Percentiles rank a stretch among this genome's conserved stretches.
phyloP scores from a whole-genome alignment of 331 rosid genomes.

The Telfairia occidentalis region DNA sequence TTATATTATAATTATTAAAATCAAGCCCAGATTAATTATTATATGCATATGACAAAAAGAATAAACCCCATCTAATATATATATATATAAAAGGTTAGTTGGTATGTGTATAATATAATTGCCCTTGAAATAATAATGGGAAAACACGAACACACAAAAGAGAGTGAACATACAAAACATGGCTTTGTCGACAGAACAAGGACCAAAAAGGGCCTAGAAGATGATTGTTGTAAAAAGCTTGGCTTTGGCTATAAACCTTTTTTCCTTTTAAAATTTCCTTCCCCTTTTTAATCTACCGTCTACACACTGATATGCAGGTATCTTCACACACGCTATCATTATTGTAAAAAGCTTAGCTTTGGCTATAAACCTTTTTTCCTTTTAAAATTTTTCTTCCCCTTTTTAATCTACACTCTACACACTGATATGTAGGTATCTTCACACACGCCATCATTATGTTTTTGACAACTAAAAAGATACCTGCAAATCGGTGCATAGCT shows the following conservation, averaged over 20 bases:
- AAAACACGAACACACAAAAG: constrained; percentile 34
- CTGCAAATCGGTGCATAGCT: no score
- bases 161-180: constrained; percentile 50
- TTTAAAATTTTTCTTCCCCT: not conserved
- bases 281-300: not conserved
- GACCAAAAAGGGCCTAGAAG: constrained; percentile 55
- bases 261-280: constrained; percentile 8
- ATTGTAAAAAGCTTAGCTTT: constrained; percentile 38
- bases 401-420: no score
- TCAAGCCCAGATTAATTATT: not conserved
- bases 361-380: constrained; percentile 24
- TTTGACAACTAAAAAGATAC: no score
- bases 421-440: no score
- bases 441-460: constrained; percentile 36
- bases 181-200: constrained; percentile 74
- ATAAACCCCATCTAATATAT: not conserved
- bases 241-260: constrained; percentile 22
- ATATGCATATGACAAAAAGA: not conserved
- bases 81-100: not conserved
- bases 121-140: constrained; percentile 19
- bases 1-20: not conserved
- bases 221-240: constrained; percentile 51
- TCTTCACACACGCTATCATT: no score
- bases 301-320: no score
- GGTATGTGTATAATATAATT: constrained; percentile 28